Evolutionary conservation across 768 basidiomycete genomes (phyloP).

Genomic region (Sarcodon aspratus): DNA sequence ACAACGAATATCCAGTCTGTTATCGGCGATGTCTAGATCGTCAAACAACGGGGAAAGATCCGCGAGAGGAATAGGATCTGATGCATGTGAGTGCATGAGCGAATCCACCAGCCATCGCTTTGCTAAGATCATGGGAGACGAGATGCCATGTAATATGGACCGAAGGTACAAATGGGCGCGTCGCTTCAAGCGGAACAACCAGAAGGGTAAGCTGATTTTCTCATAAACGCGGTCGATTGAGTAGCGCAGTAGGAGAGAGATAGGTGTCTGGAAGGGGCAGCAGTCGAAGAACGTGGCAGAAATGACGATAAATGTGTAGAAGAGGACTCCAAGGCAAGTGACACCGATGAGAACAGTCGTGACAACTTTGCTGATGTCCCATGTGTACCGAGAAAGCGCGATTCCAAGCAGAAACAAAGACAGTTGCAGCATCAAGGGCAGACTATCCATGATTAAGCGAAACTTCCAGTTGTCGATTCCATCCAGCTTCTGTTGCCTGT

Average conservation of each 20-base stretch:
- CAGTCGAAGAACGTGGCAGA: slow-evolving; percentile 5
- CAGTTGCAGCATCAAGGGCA: slow-evolving; percentile 11
- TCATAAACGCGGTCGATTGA: no score
- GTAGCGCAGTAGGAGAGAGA: slow-evolving; percentile 10
- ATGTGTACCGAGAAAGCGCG: slow-evolving; percentile 8
- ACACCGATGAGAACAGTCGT: slow-evolving; percentile 6
- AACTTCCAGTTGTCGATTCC: slow-evolving; percentile 11
- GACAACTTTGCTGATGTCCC: slow-evolving; percentile 6
- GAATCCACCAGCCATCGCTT: no score
- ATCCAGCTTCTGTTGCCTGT: slow-evolving; percentile 10
- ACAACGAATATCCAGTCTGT: not conserved
- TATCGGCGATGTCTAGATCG: not conserved
- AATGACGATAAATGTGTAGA: slow-evolving; percentile 10
- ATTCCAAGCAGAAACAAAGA: slow-evolving; percentile 12
- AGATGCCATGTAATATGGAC: no score
- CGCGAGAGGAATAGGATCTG: no score
- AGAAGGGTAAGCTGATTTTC: no score
- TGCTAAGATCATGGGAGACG: no score
- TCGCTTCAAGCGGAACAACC: no score
- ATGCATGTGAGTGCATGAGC: no score
- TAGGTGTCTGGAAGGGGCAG: slow-evolving; percentile 12
- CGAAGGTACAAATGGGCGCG: no score
- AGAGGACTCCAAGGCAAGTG: slow-evolving; percentile 5
- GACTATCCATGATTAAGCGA: slow-evolving; percentile 4
- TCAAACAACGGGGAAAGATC: no score